phyloP scores from a whole-genome alignment of 2,329 filamentous ascomycete genomes.

The Claviceps humidiphila region DNA sequence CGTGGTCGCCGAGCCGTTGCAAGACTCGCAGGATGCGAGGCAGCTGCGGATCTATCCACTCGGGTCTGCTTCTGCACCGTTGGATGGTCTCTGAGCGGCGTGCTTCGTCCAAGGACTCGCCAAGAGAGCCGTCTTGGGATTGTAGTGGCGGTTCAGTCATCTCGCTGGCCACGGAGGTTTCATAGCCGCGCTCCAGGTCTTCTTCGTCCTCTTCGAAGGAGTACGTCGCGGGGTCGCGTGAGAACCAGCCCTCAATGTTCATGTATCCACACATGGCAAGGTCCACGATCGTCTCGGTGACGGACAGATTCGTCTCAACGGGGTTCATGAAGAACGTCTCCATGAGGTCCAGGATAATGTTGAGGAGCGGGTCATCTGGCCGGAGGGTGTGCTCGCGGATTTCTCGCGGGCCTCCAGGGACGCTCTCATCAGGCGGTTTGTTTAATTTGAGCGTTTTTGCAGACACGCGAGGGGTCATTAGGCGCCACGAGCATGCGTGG shows the following conservation, averaged over 20 bases:
- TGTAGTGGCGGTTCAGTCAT: neutral
- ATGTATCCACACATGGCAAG: conserved; percentile 77
- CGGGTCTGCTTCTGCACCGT: conserved; percentile 38
- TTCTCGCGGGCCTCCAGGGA: conserved; percentile 48
- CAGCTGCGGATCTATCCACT: conserved; percentile 36
- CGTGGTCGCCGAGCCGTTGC: conserved; percentile 47
- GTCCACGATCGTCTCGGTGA: conserved; percentile 73
- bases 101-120: conserved; percentile 12
- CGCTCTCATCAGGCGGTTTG: conserved; percentile 32
- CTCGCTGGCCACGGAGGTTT: conserved; percentile 6
- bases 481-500: conserved; percentile 57
- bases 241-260: conserved; percentile 78
- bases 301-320: conserved; percentile 76
- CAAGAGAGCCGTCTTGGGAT: neutral
- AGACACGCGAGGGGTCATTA: conserved; percentile 49
- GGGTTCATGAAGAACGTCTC: conserved; percentile 79
- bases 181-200: conserved; percentile 8
- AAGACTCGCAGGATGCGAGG: conserved; percentile 45
- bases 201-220: conserved; percentile 31
- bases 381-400: conserved; percentile 48
- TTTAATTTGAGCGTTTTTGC: conserved; percentile 44
- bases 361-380: conserved; percentile 48
- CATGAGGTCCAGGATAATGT: conserved; percentile 56
- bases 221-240: conserved; percentile 55
- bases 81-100: conserved; percentile 33